phyloP scores from a whole-genome alignment of 2,329 filamentous ascomycete genomes.

The Fusarium sp. region DNA sequence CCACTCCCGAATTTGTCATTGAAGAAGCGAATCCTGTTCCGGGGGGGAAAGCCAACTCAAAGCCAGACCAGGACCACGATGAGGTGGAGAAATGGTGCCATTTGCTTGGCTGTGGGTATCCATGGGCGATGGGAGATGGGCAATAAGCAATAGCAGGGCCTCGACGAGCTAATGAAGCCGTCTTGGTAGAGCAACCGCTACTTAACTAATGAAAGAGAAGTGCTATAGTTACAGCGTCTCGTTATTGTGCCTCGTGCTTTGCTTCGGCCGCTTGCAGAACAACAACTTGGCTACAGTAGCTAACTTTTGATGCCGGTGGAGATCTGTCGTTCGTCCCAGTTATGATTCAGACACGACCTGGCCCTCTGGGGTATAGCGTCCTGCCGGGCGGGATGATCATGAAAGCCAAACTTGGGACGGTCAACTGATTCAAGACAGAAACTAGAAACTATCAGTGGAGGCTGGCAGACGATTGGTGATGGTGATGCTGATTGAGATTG shows the following conservation, averaged over 20 bases:
- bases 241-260: neutral
- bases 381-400: slow-evolving; percentile 28
- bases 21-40: slow-evolving; percentile 25
- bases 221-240: neutral
- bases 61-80: slow-evolving; percentile 44
- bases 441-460: neutral
- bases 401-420: slow-evolving; percentile 15
- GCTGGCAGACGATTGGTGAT: neutral
- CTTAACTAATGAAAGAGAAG: slow-evolving; percentile 11
- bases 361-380: slow-evolving; percentile 42
- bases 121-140: slow-evolving; percentile 10
- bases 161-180: slow-evolving; percentile 28
- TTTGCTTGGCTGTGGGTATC: slow-evolving; percentile 41
- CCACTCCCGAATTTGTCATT: slow-evolving; percentile 11
- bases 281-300: slow-evolving; percentile 20
- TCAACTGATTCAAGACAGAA: slow-evolving; percentile 13
- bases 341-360: slow-evolving; percentile 26
- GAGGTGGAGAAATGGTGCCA: slow-evolving; percentile 49
- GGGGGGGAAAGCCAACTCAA: slow-evolving; percentile 27
- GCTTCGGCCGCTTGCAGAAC: slow-evolving; percentile 41
- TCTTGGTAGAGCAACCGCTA: slow-evolving; percentile 35
- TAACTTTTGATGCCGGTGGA: slow-evolving; percentile 42
- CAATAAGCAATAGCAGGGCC: slow-evolving; percentile 8
- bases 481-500: neutral
- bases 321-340: slow-evolving; percentile 32